phyloP scores from a whole-genome alignment of 345 rosid genomes.

The Euphorbia lathyris region DNA sequence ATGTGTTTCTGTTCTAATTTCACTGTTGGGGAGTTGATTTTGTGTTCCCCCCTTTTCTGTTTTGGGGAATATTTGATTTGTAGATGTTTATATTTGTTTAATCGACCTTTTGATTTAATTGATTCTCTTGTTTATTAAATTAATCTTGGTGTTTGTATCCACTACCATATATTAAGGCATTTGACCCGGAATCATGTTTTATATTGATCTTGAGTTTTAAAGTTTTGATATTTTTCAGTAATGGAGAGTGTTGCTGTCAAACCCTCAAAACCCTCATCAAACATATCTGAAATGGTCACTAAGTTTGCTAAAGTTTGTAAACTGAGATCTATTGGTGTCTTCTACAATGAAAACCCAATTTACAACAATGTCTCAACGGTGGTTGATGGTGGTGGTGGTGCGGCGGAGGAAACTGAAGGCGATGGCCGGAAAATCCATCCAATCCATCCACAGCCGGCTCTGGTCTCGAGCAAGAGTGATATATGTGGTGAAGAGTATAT shows the following conservation, averaged over 20 bases:
- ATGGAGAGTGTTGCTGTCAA: conserved; percentile 45
- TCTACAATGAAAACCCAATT: conserved; percentile 35
- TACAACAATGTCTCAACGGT: conserved; percentile 14
- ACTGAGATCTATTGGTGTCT: conserved; percentile 58
- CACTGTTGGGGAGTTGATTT: neutral
- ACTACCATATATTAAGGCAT: conserved; percentile 10
- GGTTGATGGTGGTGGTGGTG: conserved; percentile 31
- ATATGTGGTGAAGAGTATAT: conserved; percentile 25
- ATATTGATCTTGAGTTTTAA: neutral
- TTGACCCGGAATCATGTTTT: conserved; percentile 19
- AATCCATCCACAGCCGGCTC: conserved; percentile 31
- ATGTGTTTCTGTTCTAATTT: neutral
- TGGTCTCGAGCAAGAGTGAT: conserved; percentile 22
- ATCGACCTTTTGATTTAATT: neutral
- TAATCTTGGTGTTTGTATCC: conserved; percentile 1
- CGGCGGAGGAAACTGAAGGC: conserved; percentile 28
- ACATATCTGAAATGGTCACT: conserved; percentile 47
- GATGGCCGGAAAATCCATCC: conserved; percentile 32
- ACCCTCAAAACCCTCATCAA: conserved; percentile 40
- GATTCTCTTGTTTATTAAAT: neutral
- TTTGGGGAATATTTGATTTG: neutral
- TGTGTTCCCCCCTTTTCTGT: neutral
- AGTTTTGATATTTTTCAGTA: conserved; percentile 1
- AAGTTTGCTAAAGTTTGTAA: conserved; percentile 57
- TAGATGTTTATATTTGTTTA: conserved; percentile 2